Evolutionary conservation across 208 protist genomes (phyloP).

Genomic region (Crithidia bombi): DNA sequence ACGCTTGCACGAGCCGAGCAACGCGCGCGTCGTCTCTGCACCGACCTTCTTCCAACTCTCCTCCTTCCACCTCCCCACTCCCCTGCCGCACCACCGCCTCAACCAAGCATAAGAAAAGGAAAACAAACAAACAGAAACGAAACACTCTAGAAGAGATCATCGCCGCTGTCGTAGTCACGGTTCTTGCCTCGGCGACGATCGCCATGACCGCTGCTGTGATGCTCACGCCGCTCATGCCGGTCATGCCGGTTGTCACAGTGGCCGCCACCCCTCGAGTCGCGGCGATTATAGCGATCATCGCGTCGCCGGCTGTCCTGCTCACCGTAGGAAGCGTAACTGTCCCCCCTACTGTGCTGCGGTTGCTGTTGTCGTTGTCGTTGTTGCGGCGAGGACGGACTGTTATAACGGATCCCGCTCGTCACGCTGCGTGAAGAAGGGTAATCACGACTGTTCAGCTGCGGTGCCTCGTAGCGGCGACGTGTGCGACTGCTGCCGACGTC

Average conservation of each 20-base stretch:
- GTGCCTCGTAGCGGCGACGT: constrained; percentile 29
- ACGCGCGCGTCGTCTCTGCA: too few relatives aligned
- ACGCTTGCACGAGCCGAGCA: too few relatives aligned
- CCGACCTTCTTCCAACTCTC: too few relatives aligned
- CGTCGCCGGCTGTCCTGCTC: neutral
- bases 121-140: constrained; percentile 13
- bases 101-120: constrained; percentile 9
- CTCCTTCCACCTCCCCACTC: too few relatives aligned
- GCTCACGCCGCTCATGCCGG: neutral
- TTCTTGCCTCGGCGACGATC: constrained; percentile 15
- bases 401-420: neutral
- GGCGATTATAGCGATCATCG: neutral
- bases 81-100: too few relatives aligned
- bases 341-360: too few relatives aligned
- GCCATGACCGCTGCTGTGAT: constrained; percentile 10
- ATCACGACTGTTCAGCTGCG: constrained; percentile 5
- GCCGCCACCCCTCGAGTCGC: neutral
- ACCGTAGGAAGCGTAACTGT: constrained; percentile 1
- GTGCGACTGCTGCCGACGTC: constrained; percentile 9
- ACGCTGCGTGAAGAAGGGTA: neutral
- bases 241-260: constrained; percentile 3
- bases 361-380: neutral
- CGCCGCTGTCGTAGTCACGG: constrained; percentile 32
- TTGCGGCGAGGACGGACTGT: neutral
- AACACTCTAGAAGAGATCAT: constrained; percentile 42